phyloP scores from a whole-genome alignment of 176 grass and related monocot genomes.

The Chrysopogon serrulatus region DNA sequence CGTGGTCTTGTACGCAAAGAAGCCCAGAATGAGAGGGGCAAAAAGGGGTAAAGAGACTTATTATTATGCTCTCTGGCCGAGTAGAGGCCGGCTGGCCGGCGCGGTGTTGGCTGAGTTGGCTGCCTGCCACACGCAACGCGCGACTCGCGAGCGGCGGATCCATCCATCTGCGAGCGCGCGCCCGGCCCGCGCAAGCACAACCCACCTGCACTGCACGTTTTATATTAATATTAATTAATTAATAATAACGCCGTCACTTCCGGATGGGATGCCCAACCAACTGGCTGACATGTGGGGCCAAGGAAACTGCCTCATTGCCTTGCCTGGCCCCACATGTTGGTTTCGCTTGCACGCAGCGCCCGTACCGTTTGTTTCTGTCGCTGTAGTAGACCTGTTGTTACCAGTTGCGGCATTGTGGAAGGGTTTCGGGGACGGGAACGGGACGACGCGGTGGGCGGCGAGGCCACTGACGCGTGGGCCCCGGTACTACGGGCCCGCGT shows the following conservation, averaged over 20 bases:
- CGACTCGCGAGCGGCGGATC: neutral
- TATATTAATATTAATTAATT: too few species aligned
- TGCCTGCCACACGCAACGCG: conserved; percentile 4
- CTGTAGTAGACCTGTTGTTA: neutral
- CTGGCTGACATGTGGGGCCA: neutral
- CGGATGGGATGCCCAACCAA: too few species aligned
- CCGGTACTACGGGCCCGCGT: accelerated
- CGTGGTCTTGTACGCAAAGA: conserved; percentile 15
- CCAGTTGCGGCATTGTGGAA: neutral
- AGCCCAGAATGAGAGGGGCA: neutral
- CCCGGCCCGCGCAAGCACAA: neutral
- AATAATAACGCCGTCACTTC: neutral
- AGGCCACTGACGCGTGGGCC: neutral
- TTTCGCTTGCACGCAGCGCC: too few species aligned
- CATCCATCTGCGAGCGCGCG: neutral
- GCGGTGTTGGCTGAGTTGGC: neutral
- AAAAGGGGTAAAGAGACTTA: neutral
- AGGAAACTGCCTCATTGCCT: accelerated
- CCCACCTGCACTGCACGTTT: neutral
- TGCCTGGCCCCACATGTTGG: neutral
- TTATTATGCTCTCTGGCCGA: neutral
- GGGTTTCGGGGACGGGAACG: neutral
- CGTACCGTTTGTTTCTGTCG: neutral
- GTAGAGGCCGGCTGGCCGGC: neutral
- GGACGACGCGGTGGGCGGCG: neutral